Evolutionary conservation across 257 asterid species (phyloP), one percentile per base, ranked within the genome.

Genomic region (Scutellaria galericulata): DNA sequence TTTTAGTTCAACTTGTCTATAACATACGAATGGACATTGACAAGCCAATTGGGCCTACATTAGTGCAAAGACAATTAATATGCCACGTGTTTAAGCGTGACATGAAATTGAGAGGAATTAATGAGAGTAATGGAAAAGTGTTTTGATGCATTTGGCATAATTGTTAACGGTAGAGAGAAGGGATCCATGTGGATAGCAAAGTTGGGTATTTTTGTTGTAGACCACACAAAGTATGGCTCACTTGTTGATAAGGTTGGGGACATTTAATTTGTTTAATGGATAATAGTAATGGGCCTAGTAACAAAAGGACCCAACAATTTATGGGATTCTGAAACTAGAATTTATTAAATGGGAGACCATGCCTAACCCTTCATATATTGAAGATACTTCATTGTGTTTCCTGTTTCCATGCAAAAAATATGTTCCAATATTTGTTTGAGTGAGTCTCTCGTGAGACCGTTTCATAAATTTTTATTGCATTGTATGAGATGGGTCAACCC

Each of bases 181-280:
- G 40, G 24, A 31, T 31, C 40, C 20, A 35, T 35, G 64, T 42
- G 47, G 47, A 42, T 2, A 42, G 0, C 47, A 9, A 7, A 6
- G 47, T 8, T 57, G 35, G 27, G 11, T n/a, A 13, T 66, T 6
- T 66, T 66, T 50, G 37, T 35, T 37, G 39, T 15, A 47, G 12
- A 39, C 71, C 71, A 72, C 71, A 39, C 45, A 40, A 62, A 20
- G 71, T 59, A 59, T 51, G 66, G 66, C 66, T 59, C 63, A 75
- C 48, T 75, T 75, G 27, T 47, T 68, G 80, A 76, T 69, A 76
- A 76, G 80, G 67, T 31, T 60, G 50, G 69, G 20, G 18, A n/a
- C 48, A 15, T 31, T 59, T 46, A 14, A 31, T 42, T 57, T 20
- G 45, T 48, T 35, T 7, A 11, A 2, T 35, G 6, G 13, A 31